Evolutionary conservation across 192 early-diverging fungal species (phyloP), one percentile per base, ranked within the genome.

Genomic region (Lunasporangiospora selenospora): DNA sequence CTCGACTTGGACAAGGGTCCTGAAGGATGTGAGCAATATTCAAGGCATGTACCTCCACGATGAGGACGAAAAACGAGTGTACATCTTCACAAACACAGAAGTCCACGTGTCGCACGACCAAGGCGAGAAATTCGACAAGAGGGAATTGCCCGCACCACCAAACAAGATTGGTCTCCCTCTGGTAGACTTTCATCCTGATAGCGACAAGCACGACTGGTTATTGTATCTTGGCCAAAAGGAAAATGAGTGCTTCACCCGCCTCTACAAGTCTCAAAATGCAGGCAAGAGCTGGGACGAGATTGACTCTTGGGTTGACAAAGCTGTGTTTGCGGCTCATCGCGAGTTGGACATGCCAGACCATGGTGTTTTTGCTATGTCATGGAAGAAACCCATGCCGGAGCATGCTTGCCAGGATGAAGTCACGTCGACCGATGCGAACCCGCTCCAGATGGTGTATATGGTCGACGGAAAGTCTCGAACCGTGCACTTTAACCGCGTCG

Each of bases 101-200:
- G 31, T 92, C 8, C 78, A 82, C 33, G 79, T 73, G 21, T 84
- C 88, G 0, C 54, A 56, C 13, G 85, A 95, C 77, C 81, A 83
- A 34, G 88, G 90, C 9, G 81, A 77, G 9, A 65, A 47, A 8
- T 88, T 81, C 64, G 80, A 77, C 40, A 51, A 53, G 6, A 63
- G 76, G 19, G 49, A 90, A 2, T 60, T 85, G 6, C 86, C 91
- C 19, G 76, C 70, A 3, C 55, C 65, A 3, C 93, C 88, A 46
- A 97, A 94, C 67, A 78, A 57, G 13, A 58, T 93, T 45, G 82
- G 80, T 19, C 70, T 90, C 23, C 88, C 83, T 11, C 65, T 96
- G 6, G 24, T 99, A 1, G 95, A 98, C 73, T 97, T 95, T 54
- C 95, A 96, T 67, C 92, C 95, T 3, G 77, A 76, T 9, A 53